A percentile compares a stretch with the other conserved stretches of the same genome.
Evolutionary conservation across 1,139 yeast species (phyloP).

Genomic region (Scheffersomyces illinoinensis): DNA sequence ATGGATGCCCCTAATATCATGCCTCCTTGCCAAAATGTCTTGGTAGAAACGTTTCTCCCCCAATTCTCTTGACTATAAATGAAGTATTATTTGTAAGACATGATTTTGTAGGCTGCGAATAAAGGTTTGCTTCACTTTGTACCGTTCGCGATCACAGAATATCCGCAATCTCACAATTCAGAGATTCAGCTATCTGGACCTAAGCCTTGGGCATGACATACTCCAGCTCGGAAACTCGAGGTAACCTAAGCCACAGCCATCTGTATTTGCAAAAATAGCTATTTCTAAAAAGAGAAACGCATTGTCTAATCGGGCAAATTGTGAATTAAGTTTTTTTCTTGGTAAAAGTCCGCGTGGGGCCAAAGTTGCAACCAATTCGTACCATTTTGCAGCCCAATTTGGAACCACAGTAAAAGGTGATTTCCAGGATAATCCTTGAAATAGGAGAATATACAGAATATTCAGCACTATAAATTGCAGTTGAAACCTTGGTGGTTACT

Average conservation of each 20-base stretch:
- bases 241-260: neutral
- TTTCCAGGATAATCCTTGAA: neutral
- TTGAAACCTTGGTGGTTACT: conserved; percentile 69
- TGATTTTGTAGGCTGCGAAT: neutral
- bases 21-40: neutral
- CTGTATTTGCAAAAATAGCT: neutral
- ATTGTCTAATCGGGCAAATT: neutral
- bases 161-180: neutral
- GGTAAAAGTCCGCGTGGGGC: neutral
- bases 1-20: neutral
- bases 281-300: neutral
- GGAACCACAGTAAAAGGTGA: neutral
- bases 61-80: neutral
- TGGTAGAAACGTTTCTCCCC: neutral
- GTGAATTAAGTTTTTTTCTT: neutral
- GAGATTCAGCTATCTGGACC: neutral
- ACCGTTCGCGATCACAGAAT: neutral
- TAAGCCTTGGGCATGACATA: neutral
- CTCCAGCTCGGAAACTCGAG: neutral
- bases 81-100: neutral
- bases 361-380: neutral
- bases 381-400: neutral
- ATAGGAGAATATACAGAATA: neutral
- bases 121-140: neutral
- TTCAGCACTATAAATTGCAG: neutral